Evolutionary conservation across 2,329 filamentous ascomycete species (phyloP), one percentile per base, ranked within the genome.

Genomic region (Calonectria honghensis): DNA sequence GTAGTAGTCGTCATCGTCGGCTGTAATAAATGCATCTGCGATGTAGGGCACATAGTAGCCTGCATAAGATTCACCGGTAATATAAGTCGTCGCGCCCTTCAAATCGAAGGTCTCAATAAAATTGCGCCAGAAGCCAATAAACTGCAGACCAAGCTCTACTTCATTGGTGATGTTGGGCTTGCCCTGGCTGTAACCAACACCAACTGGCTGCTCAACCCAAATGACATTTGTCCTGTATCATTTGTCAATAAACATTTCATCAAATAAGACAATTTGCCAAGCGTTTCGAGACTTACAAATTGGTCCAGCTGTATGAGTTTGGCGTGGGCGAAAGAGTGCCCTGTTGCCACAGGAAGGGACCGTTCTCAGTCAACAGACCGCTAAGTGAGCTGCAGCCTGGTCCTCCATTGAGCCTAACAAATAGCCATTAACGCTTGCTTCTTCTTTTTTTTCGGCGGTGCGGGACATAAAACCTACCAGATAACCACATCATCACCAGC

Each of bases 71-170:
- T 90, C 94, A 9, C 94, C 95, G 0, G 93, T 89, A 72, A 97
- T 90, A 83, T 94, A 96, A 13, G 95, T 89, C 76, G 94, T 94
- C 79, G 90, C 91, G 16, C 90, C 89, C 27, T 94, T 88, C 79
- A 95, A 87, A n/a, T 85, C 87, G 78, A 96, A 96, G 0, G 92
- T 92, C 41, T 94, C 88, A 73, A 95, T 85, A 79, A 95, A 96
- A 85, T 95, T 95, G 85, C 93, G 93, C 89, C 92, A 96, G 85
- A 95, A 97, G 65, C 93, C 93, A 20, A 94, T 87, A 82, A 96
- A 95, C 78, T 96, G 90, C n/a, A 86, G 84, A 0, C 93, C 93
- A 1, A 94, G 88, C 77, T 95, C 93, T 37, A 91, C 89, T 77
- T 95, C 92, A 78, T 89, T 90, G 5, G 87, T 91, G 13, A 93